Conservation (phyloP, 768 basidiomycete species). For the Megacollybia marginata region DNA sequence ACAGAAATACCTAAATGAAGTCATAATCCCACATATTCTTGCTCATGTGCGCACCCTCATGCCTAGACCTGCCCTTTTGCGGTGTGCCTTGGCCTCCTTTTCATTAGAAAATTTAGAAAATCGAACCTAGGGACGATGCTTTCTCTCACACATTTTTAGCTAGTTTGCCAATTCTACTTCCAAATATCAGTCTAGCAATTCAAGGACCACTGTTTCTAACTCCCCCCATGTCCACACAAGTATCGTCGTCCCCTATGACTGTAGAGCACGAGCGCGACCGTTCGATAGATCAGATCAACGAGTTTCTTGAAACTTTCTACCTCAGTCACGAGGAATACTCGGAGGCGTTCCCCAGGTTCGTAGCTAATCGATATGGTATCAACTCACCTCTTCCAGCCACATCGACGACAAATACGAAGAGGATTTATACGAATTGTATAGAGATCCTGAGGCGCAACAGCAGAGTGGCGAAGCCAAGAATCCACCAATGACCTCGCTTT, state of each 20-base stretch:
- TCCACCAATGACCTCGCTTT: not conserved
- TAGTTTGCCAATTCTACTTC: too few relatives aligned
- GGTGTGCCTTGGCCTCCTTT: too few relatives aligned
- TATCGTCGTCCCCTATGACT: conserved; percentile 18
- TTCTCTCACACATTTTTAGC: too few relatives aligned
- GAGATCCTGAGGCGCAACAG: not conserved
- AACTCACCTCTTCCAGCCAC: not conserved
- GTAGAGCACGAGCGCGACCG: too few relatives aligned
- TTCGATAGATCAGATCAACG: not conserved
- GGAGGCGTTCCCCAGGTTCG: not conserved
- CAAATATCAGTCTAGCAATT: too few relatives aligned
- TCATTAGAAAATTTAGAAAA: too few relatives aligned
- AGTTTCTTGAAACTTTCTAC: not conserved
- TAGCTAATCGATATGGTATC: not conserved
- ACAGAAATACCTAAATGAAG: too few relatives aligned
- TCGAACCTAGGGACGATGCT: too few relatives aligned
- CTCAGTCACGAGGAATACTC: not conserved
- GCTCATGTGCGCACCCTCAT: too few relatives aligned
- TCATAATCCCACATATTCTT: too few relatives aligned
- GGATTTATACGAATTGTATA: not conserved
- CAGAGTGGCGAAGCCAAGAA: not conserved
- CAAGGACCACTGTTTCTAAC: too few relatives aligned
- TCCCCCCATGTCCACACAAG: conserved; percentile 5
- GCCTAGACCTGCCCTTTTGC: too few relatives aligned
- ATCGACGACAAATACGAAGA: not conserved